Percentiles rank a stretch among this genome's conserved stretches.
These are phyloP conservation scores for Exserohilum turcica DNA, from an alignment of 2,329 filamentous ascomycete genomes.

Conservation along the genomic window DNA sequence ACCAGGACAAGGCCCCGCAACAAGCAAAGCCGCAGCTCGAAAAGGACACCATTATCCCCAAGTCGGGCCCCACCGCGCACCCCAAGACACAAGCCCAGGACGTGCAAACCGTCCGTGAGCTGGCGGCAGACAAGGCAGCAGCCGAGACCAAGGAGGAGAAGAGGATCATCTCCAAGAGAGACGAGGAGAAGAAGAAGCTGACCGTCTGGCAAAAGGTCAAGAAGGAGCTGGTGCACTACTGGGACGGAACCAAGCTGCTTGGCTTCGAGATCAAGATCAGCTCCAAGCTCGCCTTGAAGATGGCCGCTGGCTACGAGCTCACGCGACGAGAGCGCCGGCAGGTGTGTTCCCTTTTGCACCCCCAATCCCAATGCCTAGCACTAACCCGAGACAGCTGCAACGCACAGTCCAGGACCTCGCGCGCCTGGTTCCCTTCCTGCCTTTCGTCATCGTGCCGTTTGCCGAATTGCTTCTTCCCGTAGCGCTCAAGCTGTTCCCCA, in stretches of 20 bases:
- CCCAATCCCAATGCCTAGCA: neutral
- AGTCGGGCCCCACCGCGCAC: slow-evolving; percentile 49
- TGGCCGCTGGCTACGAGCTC: slow-evolving; percentile 96
- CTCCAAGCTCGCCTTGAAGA: slow-evolving; percentile 87
- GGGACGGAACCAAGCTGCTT: slow-evolving; percentile 96
- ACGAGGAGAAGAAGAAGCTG: slow-evolving; percentile 77
- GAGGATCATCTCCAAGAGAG: slow-evolving; percentile 64
- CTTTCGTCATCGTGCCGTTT: slow-evolving; percentile 96
- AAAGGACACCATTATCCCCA: slow-evolving; percentile 43
- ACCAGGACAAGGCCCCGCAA: slow-evolving; percentile 38
- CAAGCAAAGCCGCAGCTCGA: slow-evolving; percentile 30
- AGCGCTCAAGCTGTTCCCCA: slow-evolving; percentile 93
- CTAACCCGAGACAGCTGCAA: slow-evolving; percentile 62
- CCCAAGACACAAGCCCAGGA: slow-evolving; percentile 56
- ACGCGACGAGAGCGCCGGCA: slow-evolving; percentile 92
- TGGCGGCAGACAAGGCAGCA: slow-evolving; percentile 65
- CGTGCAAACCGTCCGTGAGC: slow-evolving; percentile 62
- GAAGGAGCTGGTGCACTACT: slow-evolving; percentile 92
- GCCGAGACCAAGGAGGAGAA: slow-evolving; percentile 57
- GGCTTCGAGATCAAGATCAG: slow-evolving; percentile 93
- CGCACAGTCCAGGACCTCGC: slow-evolving; percentile 92
- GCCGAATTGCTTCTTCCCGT: slow-evolving; percentile 91
- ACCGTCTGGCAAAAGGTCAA: slow-evolving; percentile 92
- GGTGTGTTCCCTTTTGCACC: slow-evolving; percentile 44
- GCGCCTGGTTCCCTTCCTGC: slow-evolving; percentile 91